Evolutionary conservation across 108 stramenopile species (phyloP).

Genomic region (Fistulifera pelliculosa): DNA sequence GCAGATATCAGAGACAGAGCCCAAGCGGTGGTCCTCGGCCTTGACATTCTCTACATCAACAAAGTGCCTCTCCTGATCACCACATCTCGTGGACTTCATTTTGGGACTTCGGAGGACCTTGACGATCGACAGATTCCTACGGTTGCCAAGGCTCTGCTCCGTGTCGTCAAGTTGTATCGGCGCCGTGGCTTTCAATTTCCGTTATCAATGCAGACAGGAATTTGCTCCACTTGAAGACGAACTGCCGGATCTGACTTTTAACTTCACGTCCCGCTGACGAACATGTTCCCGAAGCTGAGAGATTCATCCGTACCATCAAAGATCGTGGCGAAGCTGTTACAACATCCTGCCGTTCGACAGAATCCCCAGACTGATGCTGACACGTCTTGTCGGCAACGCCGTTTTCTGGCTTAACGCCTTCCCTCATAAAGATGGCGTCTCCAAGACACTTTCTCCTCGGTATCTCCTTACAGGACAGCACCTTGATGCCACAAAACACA

Average conservation of each 20-base stretch:
- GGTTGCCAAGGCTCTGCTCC: not conserved
- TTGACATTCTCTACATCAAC: slow-evolving; percentile 36
- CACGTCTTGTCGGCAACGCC: slow-evolving; percentile 9
- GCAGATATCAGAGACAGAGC: slow-evolving; percentile 13
- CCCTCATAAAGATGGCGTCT: slow-evolving; percentile 8
- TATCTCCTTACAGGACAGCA: slow-evolving; percentile 3
- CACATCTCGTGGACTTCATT: slow-evolving; percentile 19
- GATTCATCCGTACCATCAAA: slow-evolving; percentile 26
- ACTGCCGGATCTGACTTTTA: not conserved
- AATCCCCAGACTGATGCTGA: slow-evolving; percentile 12
- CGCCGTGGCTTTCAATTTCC: not conserved
- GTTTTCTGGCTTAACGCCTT: slow-evolving; percentile 23
- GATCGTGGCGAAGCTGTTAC: slow-evolving; percentile 11
- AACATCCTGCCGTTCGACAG: slow-evolving; percentile 16
- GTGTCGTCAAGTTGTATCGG: no score
- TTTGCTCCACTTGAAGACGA: no score
- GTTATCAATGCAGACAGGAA: not conserved
- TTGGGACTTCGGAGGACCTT: slow-evolving; percentile 14
- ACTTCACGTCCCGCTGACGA: slow-evolving; percentile 20
- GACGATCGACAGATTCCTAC: not conserved
- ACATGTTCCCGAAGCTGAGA: slow-evolving; percentile 41
- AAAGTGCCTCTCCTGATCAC: slow-evolving; percentile 29
- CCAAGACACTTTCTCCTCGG: slow-evolving; percentile 8
- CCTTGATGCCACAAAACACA: slow-evolving; percentile 3
- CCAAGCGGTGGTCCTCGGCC: slow-evolving; percentile 13